Evolutionary conservation across 73 alveolate species (phyloP).

Genomic region (Diophrys sp.): DNA sequence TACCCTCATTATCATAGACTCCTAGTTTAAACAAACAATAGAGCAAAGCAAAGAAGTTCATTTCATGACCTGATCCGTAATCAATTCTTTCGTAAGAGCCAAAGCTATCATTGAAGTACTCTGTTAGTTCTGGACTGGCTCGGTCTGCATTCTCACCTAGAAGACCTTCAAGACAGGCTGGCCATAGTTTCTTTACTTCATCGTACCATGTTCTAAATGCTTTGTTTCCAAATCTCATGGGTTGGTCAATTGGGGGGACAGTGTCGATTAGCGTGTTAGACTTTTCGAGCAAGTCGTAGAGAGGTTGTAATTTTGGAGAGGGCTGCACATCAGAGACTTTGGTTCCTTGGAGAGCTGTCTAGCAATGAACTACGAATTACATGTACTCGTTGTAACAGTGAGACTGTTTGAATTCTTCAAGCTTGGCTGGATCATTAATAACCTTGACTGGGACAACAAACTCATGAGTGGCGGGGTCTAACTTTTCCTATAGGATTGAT

Average conservation of each 20-base stretch:
- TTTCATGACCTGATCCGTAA: conserved; percentile 99
- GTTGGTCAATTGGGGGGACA: conserved; percentile 88
- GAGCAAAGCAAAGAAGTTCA: conserved; percentile 84
- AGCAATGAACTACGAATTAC: background rate
- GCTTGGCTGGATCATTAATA: conserved; percentile 27
- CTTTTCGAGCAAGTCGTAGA: conserved; percentile 52
- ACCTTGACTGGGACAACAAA: conserved; percentile 34
- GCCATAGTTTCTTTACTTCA: conserved; percentile 60
- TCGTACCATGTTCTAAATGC: conserved; percentile 92
- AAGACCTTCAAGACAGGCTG: conserved; percentile 34
- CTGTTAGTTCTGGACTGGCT: conserved; percentile 84
- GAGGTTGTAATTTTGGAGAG: conserved; percentile 24
- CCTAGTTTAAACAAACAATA: conserved; percentile 76
- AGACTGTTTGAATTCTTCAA: conserved; percentile 44
- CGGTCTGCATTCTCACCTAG: conserved; percentile 25
- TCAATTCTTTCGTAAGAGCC: conserved; percentile 97
- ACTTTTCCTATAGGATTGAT: background rate
- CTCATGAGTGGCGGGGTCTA: conserved; percentile 36
- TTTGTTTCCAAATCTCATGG: conserved; percentile 97
- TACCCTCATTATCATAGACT: conserved; percentile 73
- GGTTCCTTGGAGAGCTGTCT: conserved; percentile 10
- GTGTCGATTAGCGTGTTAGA: conserved; percentile 69
- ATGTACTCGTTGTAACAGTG: conserved; percentile 16
- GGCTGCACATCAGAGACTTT: background rate
- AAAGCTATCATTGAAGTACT: conserved; percentile 87